Conservation (phyloP, 2,329 filamentous ascomycete species). For the Diaporthe vaccinii region DNA sequence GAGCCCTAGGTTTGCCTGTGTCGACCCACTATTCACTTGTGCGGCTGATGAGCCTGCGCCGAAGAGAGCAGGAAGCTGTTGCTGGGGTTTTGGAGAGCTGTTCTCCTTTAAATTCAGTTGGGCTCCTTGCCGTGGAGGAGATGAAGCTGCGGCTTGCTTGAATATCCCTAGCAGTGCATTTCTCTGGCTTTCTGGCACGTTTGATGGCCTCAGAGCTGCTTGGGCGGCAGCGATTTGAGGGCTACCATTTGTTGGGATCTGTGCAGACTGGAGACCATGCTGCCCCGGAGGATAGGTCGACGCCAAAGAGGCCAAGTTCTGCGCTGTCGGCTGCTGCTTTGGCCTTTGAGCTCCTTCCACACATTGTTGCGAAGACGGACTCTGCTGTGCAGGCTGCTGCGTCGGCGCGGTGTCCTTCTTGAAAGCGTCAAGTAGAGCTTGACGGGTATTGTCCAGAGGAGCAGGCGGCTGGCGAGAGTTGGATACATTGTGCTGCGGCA, state of each 20-base stretch:
- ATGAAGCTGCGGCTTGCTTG: constrained; percentile 55
- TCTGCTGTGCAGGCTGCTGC: constrained; percentile 40
- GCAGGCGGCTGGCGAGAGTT: constrained; percentile 41
- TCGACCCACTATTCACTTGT: constrained; percentile 49
- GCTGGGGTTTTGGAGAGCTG: constrained; percentile 27
- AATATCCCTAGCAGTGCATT: constrained; percentile 67
- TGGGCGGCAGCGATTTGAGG: constrained; percentile 30
- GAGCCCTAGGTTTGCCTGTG: constrained; percentile 49
- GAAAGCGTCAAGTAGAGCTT: constrained; percentile 61
- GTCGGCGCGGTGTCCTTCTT: constrained; percentile 49
- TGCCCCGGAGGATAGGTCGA: constrained; percentile 40
- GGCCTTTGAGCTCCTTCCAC: constrained; percentile 36
- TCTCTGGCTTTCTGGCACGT: constrained; percentile 57
- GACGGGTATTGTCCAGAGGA: constrained; percentile 57
- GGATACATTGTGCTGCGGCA: constrained; percentile 30
- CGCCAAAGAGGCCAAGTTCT: constrained; percentile 38
- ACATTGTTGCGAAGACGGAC: constrained; percentile 37
- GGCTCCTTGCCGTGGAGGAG: constrained; percentile 39
- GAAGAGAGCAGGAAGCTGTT: constrained; percentile 16
- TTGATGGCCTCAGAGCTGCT: constrained; percentile 33
- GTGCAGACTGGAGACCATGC: neutral
- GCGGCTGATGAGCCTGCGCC: constrained; percentile 47
- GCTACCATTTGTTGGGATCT: constrained; percentile 21
- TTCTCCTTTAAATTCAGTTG: constrained; percentile 36
- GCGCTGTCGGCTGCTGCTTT: constrained; percentile 38